Evolutionary conservation across 1,284 basidiomycete genomes (phyloP), one percentile per base, ranked within the genome.

Genomic region (Schizophyllum amplum): DNA sequence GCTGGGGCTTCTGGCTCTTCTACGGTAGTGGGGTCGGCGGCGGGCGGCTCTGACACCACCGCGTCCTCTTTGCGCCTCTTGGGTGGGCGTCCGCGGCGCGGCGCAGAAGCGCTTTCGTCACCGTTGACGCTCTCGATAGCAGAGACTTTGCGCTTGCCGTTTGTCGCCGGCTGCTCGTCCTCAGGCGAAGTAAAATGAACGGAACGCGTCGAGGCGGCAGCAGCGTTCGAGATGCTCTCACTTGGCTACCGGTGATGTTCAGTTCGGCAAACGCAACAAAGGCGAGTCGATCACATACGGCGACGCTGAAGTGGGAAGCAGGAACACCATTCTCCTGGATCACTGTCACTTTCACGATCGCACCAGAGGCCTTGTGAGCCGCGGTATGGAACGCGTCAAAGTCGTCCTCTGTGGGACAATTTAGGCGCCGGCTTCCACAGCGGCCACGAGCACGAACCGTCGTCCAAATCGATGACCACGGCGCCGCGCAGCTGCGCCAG

Each of bases 321-420:
- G 33, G 33, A 13, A 42, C 33, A 3, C 33, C 33, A 9, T 42
- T 42, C 33, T 9, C 33, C 33, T 17, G 33, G 17, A 42, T 42
- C 15, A 62, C 21, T 20, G 60, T 56, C 21, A 62, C 54, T 24
- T 57, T 20, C 21, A 62, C 61, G 52, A 52, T n/a, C 24, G 60
- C 55, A 33, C 49, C 52, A 27, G 48, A 62, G 11, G 65, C 56
- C 17, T 72, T 66, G 54, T 69, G 71, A 22, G 79, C 74, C 47
- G 76, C 67, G 7, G 77, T 71, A 58, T 72, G 69, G 66, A 90
- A 87, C 1, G 87, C 87, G 54, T 84, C 83, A 60, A 89, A 90
- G 67, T 90, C 87, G 52, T 86, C 87, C 51, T 88, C 87, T 90
- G 58, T 50, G 27, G 49, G 51, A 27, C 25, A 53, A 54, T 20